A percentile compares a stretch with the other conserved stretches of the same genome.
Conservation (phyloP, 768 basidiomycete species). For the Paxillus rubicundulus region DNA sequence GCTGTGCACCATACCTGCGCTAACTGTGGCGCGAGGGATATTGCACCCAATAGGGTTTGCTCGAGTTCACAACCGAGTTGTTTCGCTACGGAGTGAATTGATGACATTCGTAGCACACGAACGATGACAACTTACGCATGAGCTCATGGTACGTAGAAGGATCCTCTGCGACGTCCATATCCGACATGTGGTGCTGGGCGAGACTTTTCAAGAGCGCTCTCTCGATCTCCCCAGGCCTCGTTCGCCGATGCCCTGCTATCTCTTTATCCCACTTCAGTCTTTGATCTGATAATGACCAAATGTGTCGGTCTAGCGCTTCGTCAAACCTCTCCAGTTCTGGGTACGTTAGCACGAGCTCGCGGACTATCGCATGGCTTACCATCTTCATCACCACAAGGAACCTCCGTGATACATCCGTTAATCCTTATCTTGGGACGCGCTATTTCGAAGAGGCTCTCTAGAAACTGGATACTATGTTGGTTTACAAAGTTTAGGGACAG, state of each 20-base stretch:
- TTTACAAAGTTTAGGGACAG: slow-evolving; percentile 1
- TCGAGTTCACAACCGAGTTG: slow-evolving; percentile 23
- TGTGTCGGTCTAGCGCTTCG: slow-evolving; percentile 77
- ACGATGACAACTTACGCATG: slow-evolving; percentile 8
- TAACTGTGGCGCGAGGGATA: slow-evolving; percentile 46
- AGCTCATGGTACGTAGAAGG: background rate
- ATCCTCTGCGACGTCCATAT: slow-evolving; percentile 24
- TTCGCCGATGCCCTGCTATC: slow-evolving; percentile 65
- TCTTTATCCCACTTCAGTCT: slow-evolving; percentile 72
- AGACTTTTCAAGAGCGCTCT: slow-evolving; percentile 38
- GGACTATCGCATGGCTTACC: slow-evolving; percentile 35
- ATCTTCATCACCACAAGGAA: slow-evolving; percentile 53
- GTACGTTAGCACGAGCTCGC: background rate
- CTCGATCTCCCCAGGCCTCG: slow-evolving; percentile 54
- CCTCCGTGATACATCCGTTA: slow-evolving; percentile 75
- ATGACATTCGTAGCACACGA: background rate
- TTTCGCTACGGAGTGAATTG: slow-evolving; percentile 12
- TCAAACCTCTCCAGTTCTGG: slow-evolving; percentile 81
- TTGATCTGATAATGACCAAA: slow-evolving; percentile 78
- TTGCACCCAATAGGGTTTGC: slow-evolving; percentile 33
- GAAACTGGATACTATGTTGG: slow-evolving; percentile 41
- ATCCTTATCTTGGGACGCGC: slow-evolving; percentile 73
- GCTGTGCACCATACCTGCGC: slow-evolving; percentile 42
- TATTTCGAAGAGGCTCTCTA: slow-evolving; percentile 59
- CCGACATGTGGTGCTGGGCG: slow-evolving; percentile 31